Evolutionary conservation across 1,284 basidiomycete species (phyloP).

Genomic region (Pseudozyma sp.): DNA sequence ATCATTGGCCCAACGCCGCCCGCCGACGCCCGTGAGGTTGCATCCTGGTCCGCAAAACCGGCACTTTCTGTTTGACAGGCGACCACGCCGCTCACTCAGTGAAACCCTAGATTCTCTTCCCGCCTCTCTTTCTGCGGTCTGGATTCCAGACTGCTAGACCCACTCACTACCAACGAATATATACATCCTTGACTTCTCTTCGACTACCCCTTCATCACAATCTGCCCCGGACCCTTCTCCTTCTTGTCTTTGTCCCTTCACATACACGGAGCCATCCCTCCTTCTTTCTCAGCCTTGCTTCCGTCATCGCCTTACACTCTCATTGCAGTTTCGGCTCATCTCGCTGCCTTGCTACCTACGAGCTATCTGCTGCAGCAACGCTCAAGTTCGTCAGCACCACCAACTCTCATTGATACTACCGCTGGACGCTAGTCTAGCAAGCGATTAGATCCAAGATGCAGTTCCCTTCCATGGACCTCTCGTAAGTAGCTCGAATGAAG

Average conservation of each 20-base stretch:
- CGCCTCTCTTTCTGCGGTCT: slow-evolving; percentile 5
- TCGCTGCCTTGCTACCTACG: not conserved
- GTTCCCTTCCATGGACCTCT: slow-evolving; percentile 42
- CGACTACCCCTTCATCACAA: not conserved
- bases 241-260: not conserved
- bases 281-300: not conserved
- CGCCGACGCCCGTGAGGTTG: not conserved
- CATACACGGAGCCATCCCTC: slow-evolving; percentile 1
- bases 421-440: slow-evolving; percentile 8
- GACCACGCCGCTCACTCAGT: too few relatives aligned
- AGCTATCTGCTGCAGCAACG: too few relatives aligned
- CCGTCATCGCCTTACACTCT: slow-evolving; percentile 6
- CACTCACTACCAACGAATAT: not conserved
- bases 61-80: not conserved
- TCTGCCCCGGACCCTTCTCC: not conserved
- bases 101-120: not conserved
- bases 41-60: not conserved
- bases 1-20: not conserved
- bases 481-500: slow-evolving; percentile 17
- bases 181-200: slow-evolving; percentile 1
- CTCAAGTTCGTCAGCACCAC: too few relatives aligned
- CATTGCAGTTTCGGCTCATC: not conserved
- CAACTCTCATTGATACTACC: not conserved
- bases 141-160: not conserved
- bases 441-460: slow-evolving; percentile 15